These are phyloP conservation scores for Oxytropis ochrocephala DNA, from an alignment of 306 rosid species.

Conservation along the genomic window DNA sequence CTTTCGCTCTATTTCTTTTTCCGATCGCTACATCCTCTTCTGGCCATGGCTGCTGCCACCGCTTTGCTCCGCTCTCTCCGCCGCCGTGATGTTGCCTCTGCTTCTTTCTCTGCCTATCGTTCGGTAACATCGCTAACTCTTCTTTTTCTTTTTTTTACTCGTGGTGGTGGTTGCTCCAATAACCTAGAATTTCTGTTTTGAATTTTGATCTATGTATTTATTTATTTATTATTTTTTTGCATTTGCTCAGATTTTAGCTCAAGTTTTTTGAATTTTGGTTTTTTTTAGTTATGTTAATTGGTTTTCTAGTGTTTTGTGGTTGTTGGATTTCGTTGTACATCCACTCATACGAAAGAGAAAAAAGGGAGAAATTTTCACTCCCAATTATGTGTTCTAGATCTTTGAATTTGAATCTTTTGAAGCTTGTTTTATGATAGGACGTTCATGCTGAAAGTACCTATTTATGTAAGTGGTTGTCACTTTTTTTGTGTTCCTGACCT, in stretches of 20 bases:
- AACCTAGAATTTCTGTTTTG: background rate
- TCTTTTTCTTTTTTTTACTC: background rate
- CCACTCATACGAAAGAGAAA: background rate
- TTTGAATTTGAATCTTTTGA: background rate
- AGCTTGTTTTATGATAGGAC: background rate
- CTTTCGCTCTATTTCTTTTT: background rate
- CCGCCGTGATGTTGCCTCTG: slow-evolving; percentile 44
- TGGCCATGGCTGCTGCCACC: slow-evolving; percentile 42
- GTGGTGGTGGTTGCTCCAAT: background rate
- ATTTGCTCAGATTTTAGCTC: background rate
- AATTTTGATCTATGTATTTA: background rate
- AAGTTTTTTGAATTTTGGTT: background rate
- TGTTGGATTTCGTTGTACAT: background rate
- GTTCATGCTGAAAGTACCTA: background rate
- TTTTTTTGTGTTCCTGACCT: background rate
- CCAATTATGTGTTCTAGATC: background rate
- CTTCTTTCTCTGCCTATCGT: slow-evolving; percentile 49
- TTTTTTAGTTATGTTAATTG: background rate
- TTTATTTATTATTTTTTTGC: background rate
- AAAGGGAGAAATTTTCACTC: background rate
- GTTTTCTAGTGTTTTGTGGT: background rate
- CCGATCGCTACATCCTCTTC: background rate
- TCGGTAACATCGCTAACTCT: slow-evolving; percentile 32
- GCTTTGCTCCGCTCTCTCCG: slow-evolving; percentile 48
- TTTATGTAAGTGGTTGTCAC: background rate